Base-by-base conservation (phyloP, 2,329 filamentous ascomycete genomes). In the Pyrenophora seminiperda region DNA sequence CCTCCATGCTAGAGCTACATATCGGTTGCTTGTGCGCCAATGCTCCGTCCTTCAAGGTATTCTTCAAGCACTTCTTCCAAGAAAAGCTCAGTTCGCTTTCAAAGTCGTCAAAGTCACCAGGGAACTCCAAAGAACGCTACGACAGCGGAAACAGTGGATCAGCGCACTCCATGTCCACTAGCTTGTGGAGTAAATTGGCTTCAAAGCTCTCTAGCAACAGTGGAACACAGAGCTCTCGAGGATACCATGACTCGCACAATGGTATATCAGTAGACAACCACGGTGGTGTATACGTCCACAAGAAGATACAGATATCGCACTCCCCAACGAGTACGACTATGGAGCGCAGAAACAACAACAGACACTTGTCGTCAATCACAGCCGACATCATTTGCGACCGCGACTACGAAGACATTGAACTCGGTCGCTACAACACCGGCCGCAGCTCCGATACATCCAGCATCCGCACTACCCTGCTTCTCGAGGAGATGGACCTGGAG, bases 21-120 rank as follows among this genome's bases (percentile, higher is more conserved):
- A 54, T 71, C 9, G 68, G 67, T 1, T 61, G 56, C 5, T 63
- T 68, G 13, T 71, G 68, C 37, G 67, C 67, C 7, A 70, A 70
- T 7, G 62, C 63, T 1, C 68, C 68, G 2, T 59, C 65, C 1
- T 50, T 68, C 7, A 71, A 71, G 30, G 61, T 69, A n/a, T 70
- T 71, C 44, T 69, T 69, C 62, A 64, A 58, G 27, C 58, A 65
- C 34, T 63, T 63, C 55, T 61, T 70, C 59, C 48, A 56, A 3
- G 63, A 67, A 2, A 61, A 46, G 15, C 42, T 67, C 27, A 56
- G 48, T 2, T 58, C 48, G 5, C 33, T 36, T 4, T 58, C 51
- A 11, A 32, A 29, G 7, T 46, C 54, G 7, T 46, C 54, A 1
- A 47, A 41, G 15, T 34, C 48, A 14, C 40, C 56, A 3, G 22